Evolutionary conservation across 2,329 filamentous ascomycete genomes (phyloP).

Genomic region (Colletotrichum musae): DNA sequence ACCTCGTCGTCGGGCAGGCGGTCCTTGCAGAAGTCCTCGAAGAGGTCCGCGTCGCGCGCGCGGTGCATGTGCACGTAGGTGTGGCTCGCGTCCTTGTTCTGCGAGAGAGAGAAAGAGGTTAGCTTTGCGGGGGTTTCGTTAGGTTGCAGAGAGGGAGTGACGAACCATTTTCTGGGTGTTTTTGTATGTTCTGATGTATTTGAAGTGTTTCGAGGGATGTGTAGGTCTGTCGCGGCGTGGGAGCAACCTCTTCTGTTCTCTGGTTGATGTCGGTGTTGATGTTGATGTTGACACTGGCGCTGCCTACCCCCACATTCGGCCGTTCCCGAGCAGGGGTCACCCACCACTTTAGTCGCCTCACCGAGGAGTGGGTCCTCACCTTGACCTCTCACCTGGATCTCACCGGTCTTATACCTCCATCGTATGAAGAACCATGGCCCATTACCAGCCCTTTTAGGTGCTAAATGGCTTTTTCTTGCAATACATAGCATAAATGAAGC

Average conservation of each 20-base stretch:
- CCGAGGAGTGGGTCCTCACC: neutral
- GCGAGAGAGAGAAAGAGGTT: slow-evolving; percentile 26
- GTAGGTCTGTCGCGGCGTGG: neutral
- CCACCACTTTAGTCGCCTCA: neutral
- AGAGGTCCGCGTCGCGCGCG: slow-evolving; percentile 81
- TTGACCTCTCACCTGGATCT: neutral
- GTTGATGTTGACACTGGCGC: slow-evolving; percentile 20
- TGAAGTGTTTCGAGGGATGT: neutral
- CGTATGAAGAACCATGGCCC: no score
- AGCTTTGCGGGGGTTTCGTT: neutral
- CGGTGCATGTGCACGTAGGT: slow-evolving; percentile 83
- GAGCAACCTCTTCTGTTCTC: neutral
- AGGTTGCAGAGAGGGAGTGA: neutral
- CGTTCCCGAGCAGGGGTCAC: slow-evolving; percentile 22
- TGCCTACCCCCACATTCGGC: slow-evolving; percentile 10
- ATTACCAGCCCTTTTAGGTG: no score
- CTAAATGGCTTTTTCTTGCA: no score
- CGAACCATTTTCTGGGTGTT: slow-evolving; percentile 18
- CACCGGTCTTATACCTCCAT: neutral
- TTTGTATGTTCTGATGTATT: neutral
- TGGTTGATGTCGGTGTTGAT: slow-evolving; percentile 12
- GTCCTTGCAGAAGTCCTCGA: slow-evolving; percentile 81
- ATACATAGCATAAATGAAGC: no score
- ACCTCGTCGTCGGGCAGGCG: slow-evolving; percentile 83
- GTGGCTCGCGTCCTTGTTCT: slow-evolving; percentile 82